These are phyloP conservation scores for Cucumis hystrix DNA, from an alignment of 306 rosid species.

Conservation along the genomic window DNA sequence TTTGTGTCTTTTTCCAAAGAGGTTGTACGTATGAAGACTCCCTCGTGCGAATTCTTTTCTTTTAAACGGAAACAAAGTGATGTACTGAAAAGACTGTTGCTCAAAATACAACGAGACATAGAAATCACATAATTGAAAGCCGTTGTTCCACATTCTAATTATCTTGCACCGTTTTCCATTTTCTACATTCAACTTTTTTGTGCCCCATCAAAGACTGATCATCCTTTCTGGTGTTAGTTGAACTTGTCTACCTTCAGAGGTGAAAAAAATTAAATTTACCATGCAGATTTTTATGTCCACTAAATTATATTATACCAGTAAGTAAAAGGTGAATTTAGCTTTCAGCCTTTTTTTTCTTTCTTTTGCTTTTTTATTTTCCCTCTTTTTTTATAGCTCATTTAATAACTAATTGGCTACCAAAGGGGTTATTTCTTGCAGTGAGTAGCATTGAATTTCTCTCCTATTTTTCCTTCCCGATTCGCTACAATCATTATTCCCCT, in stretches of 20 bases:
- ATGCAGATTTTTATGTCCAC: neutral
- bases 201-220: conserved; percentile 15
- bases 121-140: no score
- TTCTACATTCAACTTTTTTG: conserved; percentile 1
- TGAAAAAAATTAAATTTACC: conserved; percentile 1
- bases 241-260: conserved; percentile 7
- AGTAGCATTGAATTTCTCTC: neutral
- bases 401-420: no score
- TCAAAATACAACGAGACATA: no score
- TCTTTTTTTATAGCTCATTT: no score
- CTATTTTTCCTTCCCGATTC: neutral
- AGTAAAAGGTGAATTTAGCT: neutral
- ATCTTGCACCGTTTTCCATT: neutral
- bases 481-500: neutral
- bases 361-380: no score
- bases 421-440: neutral
- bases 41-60: no score
- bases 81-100: no score
- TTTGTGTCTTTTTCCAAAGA: neutral
- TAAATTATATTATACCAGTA: conserved; percentile 8
- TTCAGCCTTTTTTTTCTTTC: no score
- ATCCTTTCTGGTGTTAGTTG: conserved; percentile 10
- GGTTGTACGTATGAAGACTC: neutral
- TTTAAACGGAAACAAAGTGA: no score
- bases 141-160: neutral